Conservation (phyloP, 164 flowering plant species). For the Aristolochia contorta region DNA sequence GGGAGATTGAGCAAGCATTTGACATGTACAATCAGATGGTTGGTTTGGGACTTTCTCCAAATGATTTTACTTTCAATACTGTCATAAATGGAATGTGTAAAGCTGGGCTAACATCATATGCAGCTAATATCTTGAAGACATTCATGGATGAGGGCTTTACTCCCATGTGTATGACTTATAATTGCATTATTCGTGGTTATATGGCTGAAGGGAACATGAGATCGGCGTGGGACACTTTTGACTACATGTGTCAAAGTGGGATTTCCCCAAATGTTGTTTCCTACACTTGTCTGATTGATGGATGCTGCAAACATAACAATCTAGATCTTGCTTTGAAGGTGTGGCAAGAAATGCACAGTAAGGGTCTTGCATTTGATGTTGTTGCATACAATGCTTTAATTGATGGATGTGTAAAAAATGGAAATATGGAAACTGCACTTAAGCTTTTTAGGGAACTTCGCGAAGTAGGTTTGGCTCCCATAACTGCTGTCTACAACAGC, state of each 20-base stretch:
- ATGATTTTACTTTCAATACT: constrained; percentile 44
- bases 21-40: constrained; percentile 39
- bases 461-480: constrained; percentile 55
- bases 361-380: constrained; percentile 45
- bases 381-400: constrained; percentile 52
- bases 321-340: constrained; percentile 51
- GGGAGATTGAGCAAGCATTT: constrained; percentile 36
- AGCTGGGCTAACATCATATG: constrained; percentile 39
- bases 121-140: constrained; percentile 32
- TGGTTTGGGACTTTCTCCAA: constrained; percentile 26
- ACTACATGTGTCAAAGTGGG: constrained; percentile 47
- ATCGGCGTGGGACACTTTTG: constrained; percentile 33
- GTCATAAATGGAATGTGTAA: constrained; percentile 60
- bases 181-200: constrained; percentile 61
- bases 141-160: constrained; percentile 33
- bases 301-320: constrained; percentile 40
- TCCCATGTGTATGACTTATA: constrained; percentile 52
- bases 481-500: constrained; percentile 40
- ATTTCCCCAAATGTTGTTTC: constrained; percentile 53
- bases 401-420: constrained; percentile 53
- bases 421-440: constrained; percentile 54
- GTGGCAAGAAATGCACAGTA: constrained; percentile 38
- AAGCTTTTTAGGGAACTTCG: constrained; percentile 42
- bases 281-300: constrained; percentile 52
- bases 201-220: constrained; percentile 34